These are phyloP conservation scores for Xylariaceae sp. DNA, from an alignment of 2,329 filamentous ascomycete genomes.

Conservation along the genomic window DNA sequence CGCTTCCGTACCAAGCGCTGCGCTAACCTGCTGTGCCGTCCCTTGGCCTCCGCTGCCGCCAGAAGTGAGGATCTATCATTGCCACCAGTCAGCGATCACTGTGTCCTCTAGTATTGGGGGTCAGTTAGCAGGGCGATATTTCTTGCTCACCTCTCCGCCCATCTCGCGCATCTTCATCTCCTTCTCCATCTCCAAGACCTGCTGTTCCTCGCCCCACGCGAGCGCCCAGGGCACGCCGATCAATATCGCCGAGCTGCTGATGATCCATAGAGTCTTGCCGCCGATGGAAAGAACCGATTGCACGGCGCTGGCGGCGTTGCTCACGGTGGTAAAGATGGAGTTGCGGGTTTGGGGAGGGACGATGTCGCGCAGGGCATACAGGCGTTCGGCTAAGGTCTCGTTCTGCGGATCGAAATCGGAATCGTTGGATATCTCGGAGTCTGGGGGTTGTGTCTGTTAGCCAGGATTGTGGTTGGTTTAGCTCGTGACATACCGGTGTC, in stretches of 20 bases:
- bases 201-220: conserved; percentile 93
- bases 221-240: conserved; percentile 92
- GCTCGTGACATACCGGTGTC: conserved; percentile 73
- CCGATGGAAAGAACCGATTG: conserved; percentile 68
- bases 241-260: conserved; percentile 86
- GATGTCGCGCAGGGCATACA: conserved; percentile 75
- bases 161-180: conserved; percentile 95
- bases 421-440: conserved; percentile 84
- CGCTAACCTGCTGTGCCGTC: conserved; percentile 54
- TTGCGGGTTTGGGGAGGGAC: conserved; percentile 72
- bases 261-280: conserved; percentile 87
- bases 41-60: conserved; percentile 41
- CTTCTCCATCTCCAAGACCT: conserved; percentile 95
- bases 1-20: conserved; percentile 51
- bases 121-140: too few relatives aligned
- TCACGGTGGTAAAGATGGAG: conserved; percentile 64
- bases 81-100: conserved; percentile 21
- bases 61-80: conserved; percentile 50
- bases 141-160: conserved; percentile 64
- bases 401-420: conserved; percentile 65
- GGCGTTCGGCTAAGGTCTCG: conserved; percentile 67
- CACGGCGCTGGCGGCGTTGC: conserved; percentile 58
- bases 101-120: too few relatives aligned
- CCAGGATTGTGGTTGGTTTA: not conserved
- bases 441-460: conserved; percentile 44